Conservation (phyloP, 2,329 filamentous ascomycete species). For the Claviceps paspali region DNA sequence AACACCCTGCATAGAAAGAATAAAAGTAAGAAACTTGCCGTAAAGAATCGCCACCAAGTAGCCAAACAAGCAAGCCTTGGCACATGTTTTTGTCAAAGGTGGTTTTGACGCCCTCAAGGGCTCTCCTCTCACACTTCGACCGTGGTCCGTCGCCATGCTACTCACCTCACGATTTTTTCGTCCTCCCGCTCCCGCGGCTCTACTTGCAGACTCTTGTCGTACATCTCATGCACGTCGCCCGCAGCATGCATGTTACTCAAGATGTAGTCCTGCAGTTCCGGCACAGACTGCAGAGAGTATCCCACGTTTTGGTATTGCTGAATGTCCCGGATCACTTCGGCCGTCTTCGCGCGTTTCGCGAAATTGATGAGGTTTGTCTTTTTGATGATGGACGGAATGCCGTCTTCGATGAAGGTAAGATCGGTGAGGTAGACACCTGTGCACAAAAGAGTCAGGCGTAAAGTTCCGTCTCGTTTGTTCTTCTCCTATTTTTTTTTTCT, state of each 20-base stretch:
- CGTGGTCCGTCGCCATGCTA: slow-evolving; percentile 17
- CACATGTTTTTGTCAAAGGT: too few species aligned
- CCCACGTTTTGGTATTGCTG: slow-evolving; percentile 97
- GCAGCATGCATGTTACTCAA: slow-evolving; percentile 90
- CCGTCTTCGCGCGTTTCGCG: slow-evolving; percentile 93
- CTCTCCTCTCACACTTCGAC: too few species aligned
- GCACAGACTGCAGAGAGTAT: slow-evolving; percentile 80
- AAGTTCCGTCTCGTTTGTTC: too few species aligned
- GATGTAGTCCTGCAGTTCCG: slow-evolving; percentile 92
- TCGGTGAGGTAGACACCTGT: slow-evolving; percentile 85
- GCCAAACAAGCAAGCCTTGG: too few species aligned
- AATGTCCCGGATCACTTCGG: slow-evolving; percentile 95
- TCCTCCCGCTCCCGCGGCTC: slow-evolving; percentile 95
- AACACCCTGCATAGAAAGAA: slow-evolving; percentile 30
- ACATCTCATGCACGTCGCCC: slow-evolving; percentile 97
- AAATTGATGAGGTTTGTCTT: slow-evolving; percentile 97
- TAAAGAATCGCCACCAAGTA: too few species aligned
- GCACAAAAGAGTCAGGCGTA: too few species aligned
- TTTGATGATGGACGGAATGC: slow-evolving; percentile 90
- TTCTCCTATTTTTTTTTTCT: too few species aligned
- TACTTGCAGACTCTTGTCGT: slow-evolving; percentile 85
- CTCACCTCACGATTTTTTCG: slow-evolving; percentile 97
- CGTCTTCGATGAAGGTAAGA: slow-evolving; percentile 95
- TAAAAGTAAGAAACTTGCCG: background rate
- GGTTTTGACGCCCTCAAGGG: too few species aligned